phyloP scores from a whole-genome alignment of 2,329 filamentous ascomycete genomes.

The Coniochaeta sp. region DNA sequence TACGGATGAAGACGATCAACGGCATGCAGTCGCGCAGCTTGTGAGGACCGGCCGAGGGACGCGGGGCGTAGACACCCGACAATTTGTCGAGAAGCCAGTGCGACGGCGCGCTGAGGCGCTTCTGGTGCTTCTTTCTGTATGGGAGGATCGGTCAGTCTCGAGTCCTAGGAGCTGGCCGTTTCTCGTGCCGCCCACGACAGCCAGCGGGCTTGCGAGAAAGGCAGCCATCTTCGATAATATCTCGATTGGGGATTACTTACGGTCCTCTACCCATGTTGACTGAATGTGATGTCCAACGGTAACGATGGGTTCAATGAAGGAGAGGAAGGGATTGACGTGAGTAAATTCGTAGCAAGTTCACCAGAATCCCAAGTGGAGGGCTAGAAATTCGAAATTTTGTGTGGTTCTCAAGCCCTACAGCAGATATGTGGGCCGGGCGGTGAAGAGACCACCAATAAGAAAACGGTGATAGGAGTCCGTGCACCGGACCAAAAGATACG shows the following conservation, averaged over 20 bases:
- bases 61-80: slow-evolving; percentile 77
- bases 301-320: slow-evolving; percentile 14
- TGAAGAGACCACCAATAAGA: background rate
- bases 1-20: slow-evolving; percentile 95
- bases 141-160: slow-evolving; percentile 19
- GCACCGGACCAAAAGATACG: background rate
- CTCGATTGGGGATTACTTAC: slow-evolving; percentile 31
- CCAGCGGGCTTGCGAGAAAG: background rate
- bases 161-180: background rate
- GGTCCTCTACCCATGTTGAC: slow-evolving; percentile 43
- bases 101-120: slow-evolving; percentile 97
- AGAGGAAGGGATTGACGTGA: slow-evolving; percentile 7
- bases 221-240: background rate
- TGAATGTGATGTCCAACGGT: slow-evolving; percentile 24
- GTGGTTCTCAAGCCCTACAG: slow-evolving; percentile 14
- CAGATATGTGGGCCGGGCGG: slow-evolving; percentile 13
- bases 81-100: slow-evolving; percentile 99
- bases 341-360: slow-evolving; percentile 13
- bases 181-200: background rate
- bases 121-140: slow-evolving; percentile 95
- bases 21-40: slow-evolving; percentile 99
- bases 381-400: slow-evolving; percentile 12
- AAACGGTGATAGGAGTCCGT: background rate
- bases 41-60: slow-evolving; percentile 81
- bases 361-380: slow-evolving; percentile 8